Base-by-base conservation (phyloP, 208 protist species). In the Trypanosoma conorhini region DNA sequence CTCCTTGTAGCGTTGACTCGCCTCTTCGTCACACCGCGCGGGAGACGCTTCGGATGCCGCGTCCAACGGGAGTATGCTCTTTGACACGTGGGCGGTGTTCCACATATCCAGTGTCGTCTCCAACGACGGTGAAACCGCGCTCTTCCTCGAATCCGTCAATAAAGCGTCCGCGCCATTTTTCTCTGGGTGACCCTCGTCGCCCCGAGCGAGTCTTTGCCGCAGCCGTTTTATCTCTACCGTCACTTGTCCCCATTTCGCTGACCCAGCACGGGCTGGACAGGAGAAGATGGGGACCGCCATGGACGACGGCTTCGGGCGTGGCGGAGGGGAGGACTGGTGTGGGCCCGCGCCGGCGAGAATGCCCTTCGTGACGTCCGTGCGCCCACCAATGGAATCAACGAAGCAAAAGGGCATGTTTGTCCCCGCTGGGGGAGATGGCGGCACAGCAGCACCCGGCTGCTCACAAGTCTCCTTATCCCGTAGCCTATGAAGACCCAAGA, bases 291-390 rank as follows among this genome's bases (percentile, higher is more conserved):
- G 46, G 21, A 44, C 44, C 2, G 10, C 7, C 26, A 40, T 17
- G 4, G 40, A 30, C 9, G 62, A 52, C 12, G 21, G 51, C 21
- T 51, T 59, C 26, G 64, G 52, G 24, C 73, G 73, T 52, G 73
- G 65, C 17, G 67, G 74, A 28, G 67, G 74, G 26, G 67, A 77
- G 12, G 52, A 60, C 22, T 52, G 61, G n/a, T 42, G 60, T 13
- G 30, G 24, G 8, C 22, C 7, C 19, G 5, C 40, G 35, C 26
- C 50, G 13, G 13, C 26, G 22, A 28, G 55, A 1, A 54, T 55
- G 10, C 19, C 26, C 51, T 33, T 54, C 9, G 21, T 35, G 19
- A 38, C 42, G 50, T 30, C 60, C 30, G 5, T 35, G 10, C 42
- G 30, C 46, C 38, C 60, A 24, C 17, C 9, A 24, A 8, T 5